Evolutionary conservation across 192 early-diverging fungal species (phyloP).

Genomic region (Backusella tuberculispora): DNA sequence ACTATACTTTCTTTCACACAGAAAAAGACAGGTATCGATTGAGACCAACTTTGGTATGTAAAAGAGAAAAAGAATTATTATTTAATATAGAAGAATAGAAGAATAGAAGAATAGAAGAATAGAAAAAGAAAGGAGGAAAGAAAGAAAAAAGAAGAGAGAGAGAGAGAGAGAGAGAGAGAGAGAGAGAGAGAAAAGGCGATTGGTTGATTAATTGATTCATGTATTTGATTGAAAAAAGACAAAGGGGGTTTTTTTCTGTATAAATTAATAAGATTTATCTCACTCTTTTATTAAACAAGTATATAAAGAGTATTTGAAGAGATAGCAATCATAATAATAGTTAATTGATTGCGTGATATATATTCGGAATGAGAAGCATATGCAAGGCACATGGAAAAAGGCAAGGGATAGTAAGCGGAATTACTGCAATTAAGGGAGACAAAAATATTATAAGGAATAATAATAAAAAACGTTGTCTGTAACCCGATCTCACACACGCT

Average conservation of each 20-base stretch:
- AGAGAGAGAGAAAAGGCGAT: too few species aligned
- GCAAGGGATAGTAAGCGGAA: background rate
- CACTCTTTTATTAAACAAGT: background rate
- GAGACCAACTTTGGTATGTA: slow-evolving; percentile 4
- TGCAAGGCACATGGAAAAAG: slow-evolving; percentile 14
- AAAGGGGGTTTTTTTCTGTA: background rate
- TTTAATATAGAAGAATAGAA: background rate
- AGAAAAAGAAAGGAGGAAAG: background rate
- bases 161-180: background rate
- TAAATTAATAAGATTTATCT: background rate
- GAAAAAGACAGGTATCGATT: slow-evolving; percentile 2
- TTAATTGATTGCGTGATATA: slow-evolving; percentile 21
- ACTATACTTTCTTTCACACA: slow-evolving; percentile 1
- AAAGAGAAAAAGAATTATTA: background rate
- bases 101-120: background rate
- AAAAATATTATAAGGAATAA: background rate
- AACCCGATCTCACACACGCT: background rate
- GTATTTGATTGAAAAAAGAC: too few species aligned
- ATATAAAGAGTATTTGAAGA: background rate
- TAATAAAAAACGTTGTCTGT: background rate
- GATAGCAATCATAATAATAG: background rate
- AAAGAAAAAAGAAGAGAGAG: background rate
- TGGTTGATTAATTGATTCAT: background rate
- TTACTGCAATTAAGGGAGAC: slow-evolving; percentile 4
- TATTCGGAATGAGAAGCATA: slow-evolving; percentile 31